Conservation (phyloP, 345 rosid species). For the Salix dunnii region DNA sequence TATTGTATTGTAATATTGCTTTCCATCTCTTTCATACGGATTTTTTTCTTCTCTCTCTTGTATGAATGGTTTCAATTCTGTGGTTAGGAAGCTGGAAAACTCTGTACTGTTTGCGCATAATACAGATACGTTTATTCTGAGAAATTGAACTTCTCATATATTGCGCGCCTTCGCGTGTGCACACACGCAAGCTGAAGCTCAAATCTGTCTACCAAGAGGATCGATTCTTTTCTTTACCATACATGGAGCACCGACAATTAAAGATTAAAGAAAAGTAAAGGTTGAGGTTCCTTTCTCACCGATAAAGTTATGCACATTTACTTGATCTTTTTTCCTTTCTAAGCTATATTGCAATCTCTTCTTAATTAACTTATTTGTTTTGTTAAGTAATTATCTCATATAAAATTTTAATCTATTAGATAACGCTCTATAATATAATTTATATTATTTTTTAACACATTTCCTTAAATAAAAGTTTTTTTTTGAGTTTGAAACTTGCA, state of each 20-base stretch:
- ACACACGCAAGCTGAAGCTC: not conserved
- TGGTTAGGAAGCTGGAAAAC: not conserved
- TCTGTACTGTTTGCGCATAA: no score
- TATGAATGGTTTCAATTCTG: not conserved
- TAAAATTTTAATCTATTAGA: rapidly evolving
- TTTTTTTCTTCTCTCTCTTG: not conserved
- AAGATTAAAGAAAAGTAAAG: not conserved
- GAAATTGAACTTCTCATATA: no score
- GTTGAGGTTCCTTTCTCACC: not conserved
- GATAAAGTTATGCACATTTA: not conserved
- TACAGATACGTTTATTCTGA: no score
- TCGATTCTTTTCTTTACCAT: not conserved
- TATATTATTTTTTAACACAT: no score
- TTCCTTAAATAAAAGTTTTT: rapidly evolving
- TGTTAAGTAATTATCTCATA: no score
- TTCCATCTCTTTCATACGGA: not conserved
- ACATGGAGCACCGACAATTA: not conserved
- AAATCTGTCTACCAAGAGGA: not conserved
- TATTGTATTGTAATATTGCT: not conserved
- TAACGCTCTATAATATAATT: rapidly evolving
- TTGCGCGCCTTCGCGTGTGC: no score
- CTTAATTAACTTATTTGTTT: not conserved
- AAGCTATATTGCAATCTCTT: not conserved
- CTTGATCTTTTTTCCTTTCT: not conserved
- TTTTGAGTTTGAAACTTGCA: no score